Percentiles rank a stretch among this genome's conserved stretches.
Evolutionary conservation across 1,284 basidiomycete species (phyloP).

Genomic region (Sporisorium scitamineum): DNA sequence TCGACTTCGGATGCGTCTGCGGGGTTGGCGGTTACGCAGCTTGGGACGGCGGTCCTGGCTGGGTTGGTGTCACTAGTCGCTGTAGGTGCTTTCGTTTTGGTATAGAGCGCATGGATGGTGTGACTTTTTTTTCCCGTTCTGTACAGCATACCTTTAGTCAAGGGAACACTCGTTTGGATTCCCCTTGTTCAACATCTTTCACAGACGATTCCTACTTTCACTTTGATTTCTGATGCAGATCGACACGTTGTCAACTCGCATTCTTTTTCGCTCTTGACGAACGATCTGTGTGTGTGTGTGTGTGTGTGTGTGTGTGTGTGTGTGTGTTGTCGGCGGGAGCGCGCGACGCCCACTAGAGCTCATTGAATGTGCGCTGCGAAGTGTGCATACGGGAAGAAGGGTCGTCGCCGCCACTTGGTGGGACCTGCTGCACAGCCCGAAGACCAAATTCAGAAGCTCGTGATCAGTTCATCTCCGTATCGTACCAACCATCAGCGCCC

Average conservation of each 20-base stretch:
- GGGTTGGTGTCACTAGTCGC: neutral
- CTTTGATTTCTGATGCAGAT: neutral
- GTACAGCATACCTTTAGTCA: neutral
- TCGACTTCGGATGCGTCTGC: conserved; percentile 5
- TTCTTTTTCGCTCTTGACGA: neutral
- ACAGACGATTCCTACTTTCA: neutral
- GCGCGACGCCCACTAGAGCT: neutral
- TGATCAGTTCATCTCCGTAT: too few species aligned
- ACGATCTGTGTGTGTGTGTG: too few species aligned
- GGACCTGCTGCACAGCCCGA: too few species aligned
- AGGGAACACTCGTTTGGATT: neutral
- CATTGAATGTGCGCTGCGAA: neutral
- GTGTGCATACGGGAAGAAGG: too few species aligned
- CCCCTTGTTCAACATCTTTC: neutral
- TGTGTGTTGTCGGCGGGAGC: neutral
- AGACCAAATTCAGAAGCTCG: too few species aligned
- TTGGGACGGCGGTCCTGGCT: neutral
- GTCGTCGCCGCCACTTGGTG: too few species aligned
- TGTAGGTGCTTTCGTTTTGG: neutral
- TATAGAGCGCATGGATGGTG: neutral
- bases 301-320: too few species aligned
- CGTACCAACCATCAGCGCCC: too few species aligned
- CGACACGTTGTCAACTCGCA: neutral
- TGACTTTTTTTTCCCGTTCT: neutral
- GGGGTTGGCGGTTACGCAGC: neutral